A percentile compares a stretch with the other conserved stretches of the same genome.
Conservation (phyloP, 1,284 basidiomycete genomes). For the Malassezia pachydermatis region DNA sequence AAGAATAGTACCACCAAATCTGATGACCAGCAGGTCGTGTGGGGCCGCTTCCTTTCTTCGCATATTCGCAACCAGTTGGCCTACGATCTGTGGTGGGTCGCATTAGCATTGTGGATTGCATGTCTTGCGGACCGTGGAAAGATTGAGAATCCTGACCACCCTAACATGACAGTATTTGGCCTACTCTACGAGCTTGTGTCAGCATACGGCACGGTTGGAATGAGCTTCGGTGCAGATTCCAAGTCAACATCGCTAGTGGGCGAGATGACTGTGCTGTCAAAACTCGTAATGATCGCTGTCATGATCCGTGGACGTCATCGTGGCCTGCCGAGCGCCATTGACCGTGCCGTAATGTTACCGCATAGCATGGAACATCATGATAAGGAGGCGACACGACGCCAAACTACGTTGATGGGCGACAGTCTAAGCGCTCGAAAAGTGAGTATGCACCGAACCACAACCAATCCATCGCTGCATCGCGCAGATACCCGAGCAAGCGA, state of each 20-base stretch:
- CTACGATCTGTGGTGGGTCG: constrained; percentile 53
- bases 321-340: constrained; percentile 64
- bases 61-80: constrained; percentile 78
- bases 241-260: constrained; percentile 68
- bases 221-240: constrained; percentile 62
- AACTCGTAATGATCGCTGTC: constrained; percentile 65
- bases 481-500: background rate
- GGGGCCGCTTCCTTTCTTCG: constrained; percentile 65
- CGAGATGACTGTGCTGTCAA: constrained; percentile 67
- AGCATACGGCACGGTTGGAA: constrained; percentile 52
- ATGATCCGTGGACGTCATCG: constrained; percentile 91
- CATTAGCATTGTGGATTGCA: constrained; percentile 45
- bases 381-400: constrained; percentile 15
- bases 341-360: constrained; percentile 58
- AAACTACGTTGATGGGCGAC: background rate
- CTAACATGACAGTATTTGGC: constrained; percentile 52
- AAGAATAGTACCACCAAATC: constrained; percentile 5
- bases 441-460: background rate
- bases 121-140: constrained; percentile 43
- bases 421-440: background rate
- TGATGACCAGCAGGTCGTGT: constrained; percentile 50
- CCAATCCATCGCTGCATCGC: background rate
- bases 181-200: constrained; percentile 68
- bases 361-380: constrained; percentile 34
- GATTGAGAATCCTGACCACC: constrained; percentile 30